Evolutionary conservation across 371 early-diverging fungal species (phyloP), one percentile per base, ranked within the genome.

Genomic region (Conidiobolus incongruus): DNA sequence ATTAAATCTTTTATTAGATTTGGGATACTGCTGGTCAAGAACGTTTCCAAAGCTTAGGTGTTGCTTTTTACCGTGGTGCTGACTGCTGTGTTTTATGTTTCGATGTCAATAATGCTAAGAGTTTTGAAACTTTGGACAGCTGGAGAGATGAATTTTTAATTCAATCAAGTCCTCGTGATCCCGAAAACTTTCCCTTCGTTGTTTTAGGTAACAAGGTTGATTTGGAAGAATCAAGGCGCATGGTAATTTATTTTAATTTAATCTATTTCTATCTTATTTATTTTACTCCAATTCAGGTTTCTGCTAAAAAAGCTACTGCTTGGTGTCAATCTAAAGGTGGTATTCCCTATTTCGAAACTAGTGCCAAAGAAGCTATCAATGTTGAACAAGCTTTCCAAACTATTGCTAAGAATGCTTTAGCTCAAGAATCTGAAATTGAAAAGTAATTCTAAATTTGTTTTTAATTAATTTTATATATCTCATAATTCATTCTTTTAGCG

Each of bases 171-270:
- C 91, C 96, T 31, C 62, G 85, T 39, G 90, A 91, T 46, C 89
- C 95, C 5, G 89, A 93, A 47, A 86, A 83, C 66, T 93, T 96
- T 60, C 94, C 96, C 30, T 96, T 96, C 65, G 88, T 96, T 28
- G 81, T 93, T 11, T 60, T 96, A 16, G 99, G 97, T 47, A 99
- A 99, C 65, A 99, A 99, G 68, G 75, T 91, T 38, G 99, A 99
- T 59, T 59, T 92, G 48, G 88, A 91, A 51, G 93, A 94, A 46
- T 67, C 70, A 26, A 48, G 41, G 22, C 13, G 96, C 45, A 81
- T 79, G 68, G 86, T 88, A 58, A 47, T n/a, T n/a, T n/a, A 4
- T 26, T 26, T 26, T 26, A 26, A 4, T 26, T 3, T 3, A 26
- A 4, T 4, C 39, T 30, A 32, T 12, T 11, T 1, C 28, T 11